Evolutionary conservation across 139 green algal genomes (phyloP).

Genomic region (Edaphochlamys debaryana): DNA sequence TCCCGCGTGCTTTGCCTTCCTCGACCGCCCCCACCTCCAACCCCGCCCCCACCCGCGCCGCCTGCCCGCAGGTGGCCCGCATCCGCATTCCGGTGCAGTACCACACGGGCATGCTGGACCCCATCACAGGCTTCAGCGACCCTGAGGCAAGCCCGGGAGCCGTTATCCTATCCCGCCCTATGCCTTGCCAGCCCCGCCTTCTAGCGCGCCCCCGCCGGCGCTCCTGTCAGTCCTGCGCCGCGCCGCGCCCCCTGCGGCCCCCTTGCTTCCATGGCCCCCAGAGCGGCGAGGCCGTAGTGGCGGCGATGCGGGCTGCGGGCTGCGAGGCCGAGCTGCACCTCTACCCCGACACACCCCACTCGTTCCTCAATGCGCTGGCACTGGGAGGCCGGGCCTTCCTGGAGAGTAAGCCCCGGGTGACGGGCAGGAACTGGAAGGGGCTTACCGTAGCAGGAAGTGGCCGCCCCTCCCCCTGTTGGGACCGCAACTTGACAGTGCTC

Average conservation of each 20-base stretch:
- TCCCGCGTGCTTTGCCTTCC: background rate
- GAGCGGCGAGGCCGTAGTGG: background rate
- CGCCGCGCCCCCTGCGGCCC: background rate
- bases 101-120: constrained; percentile 33
- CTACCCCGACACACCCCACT: constrained; percentile 9
- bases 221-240: background rate
- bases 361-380: constrained; percentile 30
- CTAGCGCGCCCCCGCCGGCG: no score
- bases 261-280: no score
- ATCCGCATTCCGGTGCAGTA: constrained; percentile 40
- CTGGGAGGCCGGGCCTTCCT: constrained; percentile 13
- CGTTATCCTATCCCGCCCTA: no score
- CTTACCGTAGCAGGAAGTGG: background rate
- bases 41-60: no score
- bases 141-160: no score
- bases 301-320: background rate
- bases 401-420: background rate
- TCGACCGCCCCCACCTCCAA: background rate
- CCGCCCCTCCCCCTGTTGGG: no score
- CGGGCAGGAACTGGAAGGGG: background rate
- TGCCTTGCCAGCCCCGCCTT: no score
- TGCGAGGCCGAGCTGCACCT: constrained; percentile 16
- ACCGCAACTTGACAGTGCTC: background rate
- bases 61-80: constrained; percentile 2
- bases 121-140: constrained; percentile 35